Evolutionary conservation across 192 early-diverging fungal genomes (phyloP).

Genomic region (Irineochytrium annulatum): DNA sequence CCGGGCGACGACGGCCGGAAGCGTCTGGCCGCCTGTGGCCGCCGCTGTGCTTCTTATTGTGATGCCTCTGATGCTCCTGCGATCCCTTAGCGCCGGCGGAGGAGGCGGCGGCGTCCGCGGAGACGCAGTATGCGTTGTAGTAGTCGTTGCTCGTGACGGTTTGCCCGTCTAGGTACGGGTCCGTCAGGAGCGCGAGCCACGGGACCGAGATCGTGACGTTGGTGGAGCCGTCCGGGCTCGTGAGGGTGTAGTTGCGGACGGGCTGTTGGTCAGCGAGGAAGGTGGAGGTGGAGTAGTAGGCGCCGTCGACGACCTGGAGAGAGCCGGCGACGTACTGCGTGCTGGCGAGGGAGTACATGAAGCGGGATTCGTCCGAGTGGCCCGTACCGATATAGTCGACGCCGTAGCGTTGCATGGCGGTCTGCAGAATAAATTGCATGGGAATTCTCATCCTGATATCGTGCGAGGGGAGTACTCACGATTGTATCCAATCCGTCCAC

Average conservation of each 20-base stretch:
- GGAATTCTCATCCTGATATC: no score
- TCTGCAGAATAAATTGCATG: no score
- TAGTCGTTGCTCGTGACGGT: no score
- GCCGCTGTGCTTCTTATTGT: no score
- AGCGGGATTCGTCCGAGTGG: constrained; percentile 1
- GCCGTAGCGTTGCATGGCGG: not conserved
- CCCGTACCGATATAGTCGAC: not conserved
- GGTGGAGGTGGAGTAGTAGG: not conserved
- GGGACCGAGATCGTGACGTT: not conserved
- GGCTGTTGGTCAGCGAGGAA: not conserved
- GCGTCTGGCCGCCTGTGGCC: no score
- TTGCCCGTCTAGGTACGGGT: no score
- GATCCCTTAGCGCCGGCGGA: no score
- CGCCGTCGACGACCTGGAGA: not conserved
- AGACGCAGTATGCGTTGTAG: no score
- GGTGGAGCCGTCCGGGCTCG: not conserved
- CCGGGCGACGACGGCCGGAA: no score
- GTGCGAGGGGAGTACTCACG: constrained; percentile 4
- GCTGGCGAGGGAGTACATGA: not conserved
- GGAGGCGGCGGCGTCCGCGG: no score
- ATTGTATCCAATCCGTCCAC: not conserved
- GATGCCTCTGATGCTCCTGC: no score
- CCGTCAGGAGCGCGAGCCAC: not conserved
- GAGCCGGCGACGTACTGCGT: not conserved
- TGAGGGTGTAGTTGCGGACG: constrained; percentile 3